A percentile compares a stretch with the other conserved stretches of the same genome.
Conservation (phyloP, 345 rosid species). For the Brassica juncea region DNA sequence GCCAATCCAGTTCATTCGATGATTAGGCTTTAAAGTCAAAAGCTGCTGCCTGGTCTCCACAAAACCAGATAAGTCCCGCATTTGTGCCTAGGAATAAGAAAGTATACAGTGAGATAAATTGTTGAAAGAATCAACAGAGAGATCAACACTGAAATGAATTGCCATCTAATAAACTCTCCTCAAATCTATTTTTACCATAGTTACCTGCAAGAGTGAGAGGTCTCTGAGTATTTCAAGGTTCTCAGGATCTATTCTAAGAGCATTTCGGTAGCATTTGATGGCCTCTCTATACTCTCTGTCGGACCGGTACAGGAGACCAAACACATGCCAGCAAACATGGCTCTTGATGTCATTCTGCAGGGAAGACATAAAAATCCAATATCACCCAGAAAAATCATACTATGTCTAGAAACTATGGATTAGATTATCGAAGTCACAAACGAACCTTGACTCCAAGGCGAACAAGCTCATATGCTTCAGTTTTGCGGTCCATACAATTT, state of each 20-base stretch:
- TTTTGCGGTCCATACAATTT: constrained; percentile 98
- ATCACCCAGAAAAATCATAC: constrained; percentile 15
- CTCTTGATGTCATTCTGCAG: constrained; percentile 98
- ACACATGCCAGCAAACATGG: constrained; percentile 99
- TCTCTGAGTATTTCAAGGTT: constrained; percentile 97
- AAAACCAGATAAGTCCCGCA: constrained; percentile 96
- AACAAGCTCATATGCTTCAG: constrained; percentile 98
- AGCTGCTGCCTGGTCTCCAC: constrained; percentile 98
- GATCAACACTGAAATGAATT: constrained; percentile 9
- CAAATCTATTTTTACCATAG: background rate
- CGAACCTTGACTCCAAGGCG: constrained; percentile 88
- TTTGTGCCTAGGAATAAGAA: constrained; percentile 75
- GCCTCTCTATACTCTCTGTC: constrained; percentile 99
- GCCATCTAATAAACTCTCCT: background rate
- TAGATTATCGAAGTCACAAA: constrained; percentile 22
- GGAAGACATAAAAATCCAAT: constrained; percentile 17
- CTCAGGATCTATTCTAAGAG: constrained; percentile 92
- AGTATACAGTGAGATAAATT: constrained; percentile 8
- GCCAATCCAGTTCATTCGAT: constrained; percentile 99
- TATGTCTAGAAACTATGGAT: constrained; percentile 2
- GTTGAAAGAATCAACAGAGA: constrained; percentile 4
- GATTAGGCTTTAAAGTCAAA: constrained; percentile 91
- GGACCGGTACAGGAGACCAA: constrained; percentile 96
- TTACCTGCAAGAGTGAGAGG: constrained; percentile 94
- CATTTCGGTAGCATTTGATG: constrained; percentile 96